phyloP scores from a whole-genome alignment of 2,329 filamentous ascomycete species.

The Shiraia sp. region DNA sequence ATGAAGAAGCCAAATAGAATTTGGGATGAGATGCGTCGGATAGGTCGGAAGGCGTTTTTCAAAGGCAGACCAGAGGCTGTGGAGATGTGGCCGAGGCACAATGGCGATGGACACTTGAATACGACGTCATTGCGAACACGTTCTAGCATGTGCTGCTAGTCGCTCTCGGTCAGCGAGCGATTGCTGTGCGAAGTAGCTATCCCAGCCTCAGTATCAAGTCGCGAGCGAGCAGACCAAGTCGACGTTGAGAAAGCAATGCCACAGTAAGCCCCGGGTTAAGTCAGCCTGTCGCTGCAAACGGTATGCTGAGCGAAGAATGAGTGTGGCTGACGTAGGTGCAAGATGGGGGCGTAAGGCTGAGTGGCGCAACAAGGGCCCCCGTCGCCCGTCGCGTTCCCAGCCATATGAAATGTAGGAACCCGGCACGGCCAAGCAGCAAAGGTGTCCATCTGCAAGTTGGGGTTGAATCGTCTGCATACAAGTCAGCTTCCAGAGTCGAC shows the following conservation, averaged over 20 bases:
- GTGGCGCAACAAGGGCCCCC: conserved; percentile 4
- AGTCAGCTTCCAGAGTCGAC: too few species aligned
- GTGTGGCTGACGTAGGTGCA: conserved; percentile 4
- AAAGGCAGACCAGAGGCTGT: conserved; percentile 1
- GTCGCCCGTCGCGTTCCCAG: conserved; percentile 13
- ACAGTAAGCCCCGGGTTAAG: conserved; percentile 1
- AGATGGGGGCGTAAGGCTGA: conserved; percentile 20
- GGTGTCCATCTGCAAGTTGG: conserved; percentile 1
- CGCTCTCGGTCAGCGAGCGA: not conserved
- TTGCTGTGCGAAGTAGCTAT: not conserved
- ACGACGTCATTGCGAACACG: conserved; percentile 1
- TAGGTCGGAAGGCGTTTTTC: conserved; percentile 8
- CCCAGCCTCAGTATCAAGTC: not conserved
- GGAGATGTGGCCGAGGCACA: conserved; percentile 2
- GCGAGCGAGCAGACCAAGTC: not conserved
- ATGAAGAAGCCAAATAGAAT: not conserved
- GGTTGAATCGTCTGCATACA: too few species aligned
- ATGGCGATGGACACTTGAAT: not conserved
- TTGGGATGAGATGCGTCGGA: conserved; percentile 5
- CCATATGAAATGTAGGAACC: conserved; percentile 6
- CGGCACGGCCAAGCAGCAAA: not conserved
- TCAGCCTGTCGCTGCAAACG: conserved; percentile 7
- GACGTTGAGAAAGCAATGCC: not conserved
- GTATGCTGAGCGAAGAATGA: conserved; percentile 4
- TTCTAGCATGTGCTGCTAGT: conserved; percentile 1